Evolutionary conservation across 257 asterid genomes (phyloP).

Genomic region (Oldenlandia corymbosa): DNA sequence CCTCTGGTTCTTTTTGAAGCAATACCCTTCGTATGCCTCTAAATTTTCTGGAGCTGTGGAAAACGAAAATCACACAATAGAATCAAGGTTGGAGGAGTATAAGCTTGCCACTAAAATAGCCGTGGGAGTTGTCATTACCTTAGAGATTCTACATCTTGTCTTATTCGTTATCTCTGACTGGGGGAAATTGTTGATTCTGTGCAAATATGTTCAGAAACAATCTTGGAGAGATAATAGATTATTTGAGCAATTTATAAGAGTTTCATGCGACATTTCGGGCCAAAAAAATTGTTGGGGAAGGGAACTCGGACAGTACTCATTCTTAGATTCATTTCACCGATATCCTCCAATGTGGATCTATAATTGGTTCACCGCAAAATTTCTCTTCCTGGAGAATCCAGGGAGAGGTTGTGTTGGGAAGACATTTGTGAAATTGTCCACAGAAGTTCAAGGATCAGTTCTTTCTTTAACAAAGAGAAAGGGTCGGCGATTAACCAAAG

Average conservation of each 20-base stretch:
- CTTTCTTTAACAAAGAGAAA: not conserved
- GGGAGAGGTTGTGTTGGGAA: not conserved
- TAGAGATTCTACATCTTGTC: not conserved
- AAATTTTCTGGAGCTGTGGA: too few species aligned
- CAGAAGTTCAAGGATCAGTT: not conserved
- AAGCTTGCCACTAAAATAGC: not conserved
- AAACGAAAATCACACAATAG: too few species aligned
- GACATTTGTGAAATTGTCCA: not conserved
- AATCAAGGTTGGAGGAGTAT: not conserved
- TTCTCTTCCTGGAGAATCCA: not conserved
- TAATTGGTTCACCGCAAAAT: not conserved
- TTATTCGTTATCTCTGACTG: not conserved
- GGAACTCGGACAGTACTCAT: conserved; percentile 3
- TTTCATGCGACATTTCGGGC: not conserved
- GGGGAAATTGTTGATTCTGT: not conserved
- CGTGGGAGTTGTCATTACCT: not conserved
- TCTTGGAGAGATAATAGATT: not conserved
- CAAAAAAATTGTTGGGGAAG: conserved; percentile 7
- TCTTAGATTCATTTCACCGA: not conserved
- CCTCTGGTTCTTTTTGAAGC: not conserved
- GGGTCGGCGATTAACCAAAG: not conserved
- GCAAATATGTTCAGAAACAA: conserved; percentile 1
- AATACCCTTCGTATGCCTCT: not conserved
- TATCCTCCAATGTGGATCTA: not conserved
- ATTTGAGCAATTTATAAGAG: not conserved